Conservation (phyloP, 2,329 filamentous ascomycete species). For the Colletotrichum sojae region DNA sequence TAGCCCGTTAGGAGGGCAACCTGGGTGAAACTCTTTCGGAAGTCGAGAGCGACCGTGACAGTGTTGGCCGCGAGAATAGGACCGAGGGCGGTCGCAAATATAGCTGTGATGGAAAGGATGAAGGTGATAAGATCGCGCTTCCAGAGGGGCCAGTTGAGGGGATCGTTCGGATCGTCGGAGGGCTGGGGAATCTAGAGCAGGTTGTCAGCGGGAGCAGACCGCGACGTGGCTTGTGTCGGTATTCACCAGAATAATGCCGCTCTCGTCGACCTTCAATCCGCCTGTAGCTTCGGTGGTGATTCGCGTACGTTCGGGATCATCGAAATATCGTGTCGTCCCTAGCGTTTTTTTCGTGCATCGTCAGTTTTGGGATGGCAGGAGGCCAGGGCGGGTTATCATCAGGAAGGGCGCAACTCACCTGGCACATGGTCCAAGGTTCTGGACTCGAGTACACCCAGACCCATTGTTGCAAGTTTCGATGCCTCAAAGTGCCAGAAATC, state of each 20-base stretch:
- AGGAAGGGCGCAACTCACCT: conserved; percentile 62
- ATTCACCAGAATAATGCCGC: conserved; percentile 82
- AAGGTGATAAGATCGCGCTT: conserved; percentile 85
- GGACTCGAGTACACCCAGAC: conserved; percentile 82
- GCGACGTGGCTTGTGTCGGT: neutral
- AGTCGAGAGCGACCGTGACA: conserved; percentile 79
- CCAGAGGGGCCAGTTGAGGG: conserved; percentile 88
- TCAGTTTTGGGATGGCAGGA: conserved; percentile 24
- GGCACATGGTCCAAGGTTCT: conserved; percentile 78
- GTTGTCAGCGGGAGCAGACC: conserved; percentile 7
- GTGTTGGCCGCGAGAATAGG: conserved; percentile 93
- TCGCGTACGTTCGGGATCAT: conserved; percentile 67
- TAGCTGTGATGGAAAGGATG: conserved; percentile 82
- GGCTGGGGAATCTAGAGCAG: conserved; percentile 78
- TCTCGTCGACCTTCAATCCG: conserved; percentile 80
- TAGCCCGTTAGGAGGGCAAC: conserved; percentile 89
- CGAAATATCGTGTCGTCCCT: conserved; percentile 77
- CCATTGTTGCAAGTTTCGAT: conserved; percentile 62
- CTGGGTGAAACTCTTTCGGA: conserved; percentile 76
- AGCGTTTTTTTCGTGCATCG: conserved; percentile 13
- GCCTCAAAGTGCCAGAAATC: neutral
- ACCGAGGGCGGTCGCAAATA: conserved; percentile 87
- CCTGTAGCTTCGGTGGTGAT: conserved; percentile 55
- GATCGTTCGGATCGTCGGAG: conserved; percentile 91
- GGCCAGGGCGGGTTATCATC: conserved; percentile 20